Evolutionary conservation across 257 asterid species (phyloP).

Genomic region (Primulina tabacum): DNA sequence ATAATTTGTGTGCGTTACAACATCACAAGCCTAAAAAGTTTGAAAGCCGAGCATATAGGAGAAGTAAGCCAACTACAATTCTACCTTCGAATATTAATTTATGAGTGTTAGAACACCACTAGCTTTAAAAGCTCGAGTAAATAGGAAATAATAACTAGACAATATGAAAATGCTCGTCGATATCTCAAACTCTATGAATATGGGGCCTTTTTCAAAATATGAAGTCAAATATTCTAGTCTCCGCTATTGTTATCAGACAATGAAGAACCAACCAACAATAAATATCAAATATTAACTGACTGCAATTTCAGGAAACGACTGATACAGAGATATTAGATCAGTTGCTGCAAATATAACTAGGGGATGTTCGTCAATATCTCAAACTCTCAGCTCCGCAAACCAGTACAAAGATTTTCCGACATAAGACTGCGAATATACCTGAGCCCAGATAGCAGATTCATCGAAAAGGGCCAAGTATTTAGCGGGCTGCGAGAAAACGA

Average conservation of each 20-base stretch:
- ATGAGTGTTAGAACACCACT: too few species aligned
- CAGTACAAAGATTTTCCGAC: slow-evolving; percentile 2
- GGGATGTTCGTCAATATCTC: too few species aligned
- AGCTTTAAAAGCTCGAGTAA: not conserved
- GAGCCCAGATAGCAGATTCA: slow-evolving; percentile 86
- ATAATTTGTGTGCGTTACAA: not conserved
- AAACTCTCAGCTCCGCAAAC: not conserved
- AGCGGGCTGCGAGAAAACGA: slow-evolving; percentile 69
- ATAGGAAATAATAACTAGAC: not conserved
- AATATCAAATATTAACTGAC: not conserved
- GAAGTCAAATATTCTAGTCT: not conserved
- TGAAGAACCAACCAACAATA: not conserved
- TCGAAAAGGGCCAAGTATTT: slow-evolving; percentile 60
- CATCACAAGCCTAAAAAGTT: not conserved
- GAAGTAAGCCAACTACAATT: not conserved
- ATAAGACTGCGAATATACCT: slow-evolving; percentile 42
- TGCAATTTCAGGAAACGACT: not conserved
- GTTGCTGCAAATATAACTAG: too few species aligned
- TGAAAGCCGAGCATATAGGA: not conserved
- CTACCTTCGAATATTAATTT: too few species aligned
- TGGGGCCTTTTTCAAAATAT: too few species aligned
- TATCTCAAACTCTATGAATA: too few species aligned
- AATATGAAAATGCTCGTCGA: too few species aligned
- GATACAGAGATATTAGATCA: too few species aligned
- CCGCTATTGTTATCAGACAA: not conserved